Base-by-base conservation (phyloP, 345 rosid genomes). In the Salix exigua region DNA sequence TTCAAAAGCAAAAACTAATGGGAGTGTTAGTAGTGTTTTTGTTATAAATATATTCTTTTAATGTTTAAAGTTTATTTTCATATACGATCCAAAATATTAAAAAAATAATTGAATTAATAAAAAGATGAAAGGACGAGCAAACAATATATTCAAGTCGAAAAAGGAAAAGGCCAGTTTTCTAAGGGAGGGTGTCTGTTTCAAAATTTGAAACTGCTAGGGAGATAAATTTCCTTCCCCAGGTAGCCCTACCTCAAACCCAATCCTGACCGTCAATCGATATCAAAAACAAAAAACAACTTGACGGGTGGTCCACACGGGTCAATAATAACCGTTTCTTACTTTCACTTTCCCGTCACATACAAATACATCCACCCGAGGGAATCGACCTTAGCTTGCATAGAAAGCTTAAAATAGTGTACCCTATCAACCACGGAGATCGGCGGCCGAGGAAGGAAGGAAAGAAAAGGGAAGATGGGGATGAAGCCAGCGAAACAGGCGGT, bases 401-500 rank as follows among this genome's bases (percentile, higher is more conserved):
- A 42, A 46, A 70, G 48, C 58, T 31, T 66, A 38, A 44, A 23
- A 68, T 66, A 25, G 40, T 40, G 40, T 40, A 40, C 60, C 31
- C 60, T 44, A 77, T 3, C 28, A 21, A 31, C 10, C 40, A 9
- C 40, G 1, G 7, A 2, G 46, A n/a, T 16, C 2, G 10, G 68
- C 69, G 38, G 69, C 28, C 0, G 7, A 19, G 14, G 16, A 14
- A 64, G 48, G 31, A 12, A 48, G 18, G 6, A 11, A 40, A 23
- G 25, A 30, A 51, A 1, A 35, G 42, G 37, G 42, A 42, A 38
- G 66, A 69, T 60, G 80, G 77, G 71, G 37, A 68, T 19, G 75
- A 73, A 77, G 70, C 79, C 75, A 51, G 31, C 80, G 80, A 92
- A 91, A 74, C 89, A 82, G 77, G 91, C 89, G 66, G 83, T 87